These are phyloP conservation scores for Apiospora saccharicola DNA, from an alignment of 2,329 filamentous ascomycete genomes.

Conservation along the genomic window DNA sequence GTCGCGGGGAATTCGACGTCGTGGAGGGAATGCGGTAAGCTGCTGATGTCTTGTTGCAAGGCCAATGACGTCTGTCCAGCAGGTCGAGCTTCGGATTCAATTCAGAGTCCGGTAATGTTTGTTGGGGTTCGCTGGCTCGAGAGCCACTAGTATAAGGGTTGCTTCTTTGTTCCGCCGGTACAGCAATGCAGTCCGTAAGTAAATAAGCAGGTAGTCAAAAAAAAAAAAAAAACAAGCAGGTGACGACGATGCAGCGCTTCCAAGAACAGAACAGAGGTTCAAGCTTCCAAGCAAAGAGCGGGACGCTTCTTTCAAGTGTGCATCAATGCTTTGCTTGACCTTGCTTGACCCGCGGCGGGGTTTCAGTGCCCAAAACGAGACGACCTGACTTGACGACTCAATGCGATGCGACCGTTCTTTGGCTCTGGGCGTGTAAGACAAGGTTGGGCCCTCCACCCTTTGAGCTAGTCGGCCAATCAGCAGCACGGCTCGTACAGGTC, in stretches of 20 bases:
- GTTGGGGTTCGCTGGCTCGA: neutral
- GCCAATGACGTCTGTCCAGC: conserved; percentile 21
- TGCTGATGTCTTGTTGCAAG: neutral
- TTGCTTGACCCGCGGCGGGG: conserved; percentile 39
- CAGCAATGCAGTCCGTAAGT: conserved; percentile 11
- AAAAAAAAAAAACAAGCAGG: conserved; percentile 5
- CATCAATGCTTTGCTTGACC: conserved; percentile 21
- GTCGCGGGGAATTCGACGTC: neutral
- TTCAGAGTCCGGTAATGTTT: neutral
- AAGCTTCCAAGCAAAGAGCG: conserved; percentile 12
- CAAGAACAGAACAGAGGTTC: conserved; percentile 19
- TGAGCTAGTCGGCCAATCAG: neutral
- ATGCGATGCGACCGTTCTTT: conserved; percentile 33
- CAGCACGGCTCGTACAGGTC: neutral
- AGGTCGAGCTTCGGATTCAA: conserved; percentile 18
- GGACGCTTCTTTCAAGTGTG: conserved; percentile 8
- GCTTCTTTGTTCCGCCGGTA: neutral
- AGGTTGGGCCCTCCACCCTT: conserved; percentile 4
- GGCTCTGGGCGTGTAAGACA: conserved; percentile 8
- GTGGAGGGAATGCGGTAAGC: conserved; percentile 16
- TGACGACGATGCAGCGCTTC: conserved; percentile 19
- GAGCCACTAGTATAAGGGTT: neutral
- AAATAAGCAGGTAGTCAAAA: neutral
- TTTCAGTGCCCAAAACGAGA: conserved; percentile 37
- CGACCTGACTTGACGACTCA: conserved; percentile 23